A percentile compares a stretch with the other conserved stretches of the same genome.
These are phyloP conservation scores for Hypoxylon cercidicola DNA, from an alignment of 495 filamentous ascomycete species.

Conservation along the genomic window DNA sequence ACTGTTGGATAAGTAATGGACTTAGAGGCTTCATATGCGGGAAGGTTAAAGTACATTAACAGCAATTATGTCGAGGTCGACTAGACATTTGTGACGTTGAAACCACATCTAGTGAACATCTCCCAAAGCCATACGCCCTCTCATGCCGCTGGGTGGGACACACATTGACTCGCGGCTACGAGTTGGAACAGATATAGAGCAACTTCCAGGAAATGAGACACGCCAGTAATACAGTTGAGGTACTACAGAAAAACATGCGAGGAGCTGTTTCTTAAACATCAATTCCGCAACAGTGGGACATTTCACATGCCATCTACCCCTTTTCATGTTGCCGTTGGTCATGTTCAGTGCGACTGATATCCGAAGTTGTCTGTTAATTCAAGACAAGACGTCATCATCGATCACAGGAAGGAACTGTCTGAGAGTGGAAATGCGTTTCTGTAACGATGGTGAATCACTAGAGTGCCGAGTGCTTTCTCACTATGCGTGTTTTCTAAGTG, in stretches of 20 bases:
- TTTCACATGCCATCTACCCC: slow-evolving; percentile 12
- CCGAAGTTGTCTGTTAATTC: not conserved
- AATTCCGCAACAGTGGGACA: not conserved
- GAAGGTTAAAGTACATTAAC: slow-evolving; percentile 35
- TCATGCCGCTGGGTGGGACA: not conserved
- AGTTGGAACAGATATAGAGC: not conserved
- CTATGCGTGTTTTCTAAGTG: not conserved
- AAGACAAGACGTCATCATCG: slow-evolving; percentile 15
- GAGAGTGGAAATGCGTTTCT: not conserved
- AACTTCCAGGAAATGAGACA: not conserved
- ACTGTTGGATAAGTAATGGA: slow-evolving; percentile 86
- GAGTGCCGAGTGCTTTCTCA: not conserved
- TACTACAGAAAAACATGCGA: slow-evolving; percentile 1
- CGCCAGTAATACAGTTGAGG: not conserved
- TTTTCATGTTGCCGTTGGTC: not conserved
- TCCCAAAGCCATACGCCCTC: no score
- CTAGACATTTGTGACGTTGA: not conserved
- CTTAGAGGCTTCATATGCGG: slow-evolving; percentile 77
- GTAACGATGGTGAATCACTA: not conserved
- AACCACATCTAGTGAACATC: no score
- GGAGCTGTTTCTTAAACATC: not conserved
- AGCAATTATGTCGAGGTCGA: not conserved
- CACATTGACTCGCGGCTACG: not conserved
- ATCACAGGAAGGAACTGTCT: not conserved
- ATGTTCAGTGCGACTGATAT: not conserved